phyloP scores from a whole-genome alignment of 352 stramenopile genomes.

The Pythium phragmitis region DNA sequence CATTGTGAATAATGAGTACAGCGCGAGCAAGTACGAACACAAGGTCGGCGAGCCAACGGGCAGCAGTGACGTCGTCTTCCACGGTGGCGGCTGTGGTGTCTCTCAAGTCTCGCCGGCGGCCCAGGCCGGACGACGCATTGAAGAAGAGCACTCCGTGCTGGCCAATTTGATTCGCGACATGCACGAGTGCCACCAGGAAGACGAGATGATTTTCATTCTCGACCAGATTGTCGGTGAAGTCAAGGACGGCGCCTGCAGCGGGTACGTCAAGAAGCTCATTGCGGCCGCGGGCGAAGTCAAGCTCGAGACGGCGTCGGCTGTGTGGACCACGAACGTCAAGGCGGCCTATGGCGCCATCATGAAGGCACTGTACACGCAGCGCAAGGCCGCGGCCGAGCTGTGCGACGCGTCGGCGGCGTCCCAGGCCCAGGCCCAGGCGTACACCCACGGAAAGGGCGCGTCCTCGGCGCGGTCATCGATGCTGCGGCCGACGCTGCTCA shows the following conservation, averaged over 20 bases:
- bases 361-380: conserved; percentile 58
- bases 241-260: conserved; percentile 53
- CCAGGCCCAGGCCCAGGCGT: not conserved
- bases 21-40: conserved; percentile 55
- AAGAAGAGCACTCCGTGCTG: conserved; percentile 72
- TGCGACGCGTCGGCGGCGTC: conserved; percentile 2
- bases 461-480: conserved; percentile 28
- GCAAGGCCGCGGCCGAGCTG: conserved; percentile 17
- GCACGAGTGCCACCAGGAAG: conserved; percentile 64
- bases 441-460: conserved; percentile 11
- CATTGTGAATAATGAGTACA: conserved; percentile 78
- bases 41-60: conserved; percentile 38
- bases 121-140: conserved; percentile 51
- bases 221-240: conserved; percentile 82
- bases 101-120: conserved; percentile 39
- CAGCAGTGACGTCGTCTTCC: conserved; percentile 18
- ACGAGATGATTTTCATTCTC: conserved; percentile 85
- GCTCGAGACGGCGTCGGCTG: conserved; percentile 45
- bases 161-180: conserved; percentile 76
- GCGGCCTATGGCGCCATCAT: conserved; percentile 77
- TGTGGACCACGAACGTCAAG: conserved; percentile 78
- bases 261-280: conserved; percentile 77
- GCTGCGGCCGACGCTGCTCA: conserved; percentile 23
- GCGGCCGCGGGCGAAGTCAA: conserved; percentile 71
- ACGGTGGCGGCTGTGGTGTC: conserved; percentile 3